Conservation (phyloP, 1,284 basidiomycete genomes). For the Apiotrichum domesticum region DNA sequence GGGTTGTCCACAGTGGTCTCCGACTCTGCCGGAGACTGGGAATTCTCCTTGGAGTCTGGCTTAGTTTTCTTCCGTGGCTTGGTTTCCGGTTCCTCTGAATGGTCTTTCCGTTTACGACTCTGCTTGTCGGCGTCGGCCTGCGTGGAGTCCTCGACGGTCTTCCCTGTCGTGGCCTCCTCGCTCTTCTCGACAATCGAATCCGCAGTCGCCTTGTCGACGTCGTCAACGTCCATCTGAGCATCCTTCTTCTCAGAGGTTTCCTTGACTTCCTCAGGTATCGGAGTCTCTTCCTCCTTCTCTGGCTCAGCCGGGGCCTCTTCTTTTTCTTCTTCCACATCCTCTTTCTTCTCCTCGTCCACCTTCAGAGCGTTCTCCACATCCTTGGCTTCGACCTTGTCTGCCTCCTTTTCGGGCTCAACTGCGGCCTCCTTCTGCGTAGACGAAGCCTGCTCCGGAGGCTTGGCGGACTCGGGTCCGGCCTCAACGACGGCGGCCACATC, state of each 20-base stretch:
- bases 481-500: constrained; percentile 27
- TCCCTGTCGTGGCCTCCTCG: background rate
- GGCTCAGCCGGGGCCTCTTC: background rate
- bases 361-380: background rate
- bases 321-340: constrained; percentile 7
- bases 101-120: background rate
- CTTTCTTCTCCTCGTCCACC: background rate
- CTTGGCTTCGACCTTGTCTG: background rate
- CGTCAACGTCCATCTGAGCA: background rate
- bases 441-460: constrained; percentile 5
- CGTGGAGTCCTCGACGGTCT: too few relatives aligned
- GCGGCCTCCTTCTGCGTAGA: background rate
- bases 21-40: background rate
- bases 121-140: background rate
- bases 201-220: background rate
- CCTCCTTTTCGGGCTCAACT: background rate
- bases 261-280: background rate
- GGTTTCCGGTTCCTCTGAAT: background rate
- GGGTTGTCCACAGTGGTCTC: too few relatives aligned
- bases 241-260: background rate
- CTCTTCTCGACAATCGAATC: background rate
- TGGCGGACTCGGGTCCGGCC: constrained; percentile 19
- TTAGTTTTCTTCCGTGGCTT: background rate
- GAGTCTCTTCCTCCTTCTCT: background rate
- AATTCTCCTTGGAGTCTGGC: background rate